A percentile compares a stretch with the other conserved stretches of the same genome.
These are phyloP conservation scores for Rhizopogon vesiculosus DNA, from an alignment of 768 basidiomycete genomes.

Conservation along the genomic window DNA sequence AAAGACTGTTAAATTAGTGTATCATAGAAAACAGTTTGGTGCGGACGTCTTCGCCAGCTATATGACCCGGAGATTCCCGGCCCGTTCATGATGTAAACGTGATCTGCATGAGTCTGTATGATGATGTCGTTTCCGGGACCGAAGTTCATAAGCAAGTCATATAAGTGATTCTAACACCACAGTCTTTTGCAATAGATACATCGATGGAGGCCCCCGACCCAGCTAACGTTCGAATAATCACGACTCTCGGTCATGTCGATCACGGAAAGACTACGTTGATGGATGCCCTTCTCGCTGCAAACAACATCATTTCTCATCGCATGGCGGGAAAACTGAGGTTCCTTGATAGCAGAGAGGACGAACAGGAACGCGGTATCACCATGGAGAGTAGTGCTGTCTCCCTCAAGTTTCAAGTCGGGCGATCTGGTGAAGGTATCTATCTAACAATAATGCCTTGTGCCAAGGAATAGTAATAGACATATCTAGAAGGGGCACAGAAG, in stretches of 20 bases:
- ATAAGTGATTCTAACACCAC: background rate
- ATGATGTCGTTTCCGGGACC: background rate
- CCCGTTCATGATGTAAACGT: too few relatives aligned
- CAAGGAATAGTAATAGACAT: constrained; percentile 27
- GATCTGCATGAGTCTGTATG: background rate
- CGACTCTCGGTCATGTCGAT: constrained; percentile 87
- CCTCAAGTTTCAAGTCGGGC: constrained; percentile 78
- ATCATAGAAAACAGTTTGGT: constrained; percentile 1
- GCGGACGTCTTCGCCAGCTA: background rate
- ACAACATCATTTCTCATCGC: constrained; percentile 91
- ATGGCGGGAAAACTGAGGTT: constrained; percentile 98
- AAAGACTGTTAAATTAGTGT: constrained; percentile 16
- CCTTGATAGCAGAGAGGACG: constrained; percentile 93
- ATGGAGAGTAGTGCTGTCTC: constrained; percentile 98
- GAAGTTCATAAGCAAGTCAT: background rate
- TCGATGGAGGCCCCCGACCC: constrained; percentile 23
- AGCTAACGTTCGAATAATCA: constrained; percentile 67
- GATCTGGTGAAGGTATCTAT: constrained; percentile 52
- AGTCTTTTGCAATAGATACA: background rate
- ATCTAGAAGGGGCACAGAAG: constrained; percentile 50
- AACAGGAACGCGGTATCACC: constrained; percentile 96
- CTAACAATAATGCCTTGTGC: constrained; percentile 1
- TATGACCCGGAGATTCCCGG: background rate
- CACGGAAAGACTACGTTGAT: constrained; percentile 97
- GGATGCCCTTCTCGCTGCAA: constrained; percentile 92